Conservation (phyloP, 495 filamentous ascomycete species). For the Neurospora africana region DNA sequence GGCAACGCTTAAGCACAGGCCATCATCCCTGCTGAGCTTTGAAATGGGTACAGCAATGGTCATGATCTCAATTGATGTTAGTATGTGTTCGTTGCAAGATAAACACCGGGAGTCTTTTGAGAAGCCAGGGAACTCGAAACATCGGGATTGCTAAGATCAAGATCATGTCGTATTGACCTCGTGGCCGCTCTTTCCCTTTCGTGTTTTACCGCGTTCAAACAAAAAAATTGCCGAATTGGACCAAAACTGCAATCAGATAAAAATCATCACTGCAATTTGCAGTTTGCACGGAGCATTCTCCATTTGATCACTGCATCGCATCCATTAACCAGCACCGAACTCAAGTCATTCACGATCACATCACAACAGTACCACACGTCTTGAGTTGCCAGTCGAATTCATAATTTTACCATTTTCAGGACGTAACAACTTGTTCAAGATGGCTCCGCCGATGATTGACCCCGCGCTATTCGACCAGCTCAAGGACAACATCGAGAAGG, state of each 20-base stretch:
- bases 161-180: neutral
- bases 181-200: neutral
- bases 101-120: neutral
- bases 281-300: neutral
- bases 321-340: neutral
- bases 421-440: slow-evolving; percentile 7
- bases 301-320: neutral
- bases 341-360: neutral
- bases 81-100: neutral
- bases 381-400: neutral
- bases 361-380: too few species aligned
- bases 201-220: neutral
- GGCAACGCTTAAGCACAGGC: neutral
- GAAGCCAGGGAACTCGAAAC: neutral
- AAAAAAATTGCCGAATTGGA: neutral
- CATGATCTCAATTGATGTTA: neutral
- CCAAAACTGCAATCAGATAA: neutral
- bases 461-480: slow-evolving; percentile 78
- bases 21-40: neutral
- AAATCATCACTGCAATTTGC: neutral
- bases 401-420: neutral
- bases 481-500: slow-evolving; percentile 83
- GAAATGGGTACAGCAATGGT: neutral
- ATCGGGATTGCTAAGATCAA: neutral
- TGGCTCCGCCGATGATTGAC: slow-evolving; percentile 50